Evolutionary conservation across 108 stramenopile genomes (phyloP), one percentile per base, ranked within the genome.

Genomic region (Cyclotella kingstonii): DNA sequence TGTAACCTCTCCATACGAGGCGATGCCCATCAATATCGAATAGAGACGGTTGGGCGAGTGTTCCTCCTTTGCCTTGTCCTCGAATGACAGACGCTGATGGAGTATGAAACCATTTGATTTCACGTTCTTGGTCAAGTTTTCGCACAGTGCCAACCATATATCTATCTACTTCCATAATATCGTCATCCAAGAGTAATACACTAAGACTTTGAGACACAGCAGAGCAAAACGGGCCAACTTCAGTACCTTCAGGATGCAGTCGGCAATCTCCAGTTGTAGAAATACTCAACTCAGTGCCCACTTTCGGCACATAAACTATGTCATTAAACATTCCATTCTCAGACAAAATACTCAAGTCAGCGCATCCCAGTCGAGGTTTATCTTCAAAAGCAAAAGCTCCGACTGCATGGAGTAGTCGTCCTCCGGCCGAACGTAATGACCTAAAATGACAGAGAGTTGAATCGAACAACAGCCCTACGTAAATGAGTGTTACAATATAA

Each of bases 311-410:
- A 47, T 73, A 57, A 0, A 73, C 63, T n/a, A 73, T 57, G 42
- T 73, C 72, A 31, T 73, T 73, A 29, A 73, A 73, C 72, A 73
- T 73, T 22, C 58, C 63, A 60, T 73, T 73, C 34, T 73, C 72
- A 1, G 63, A 65, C 18, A 73, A 26, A 25, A 73, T 65, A 18
- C 63, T 65, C 57, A 73, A 43, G 51, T 73, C 72, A 17, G 72
- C 49, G 38, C 72, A 64, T n/a, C 63, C 63, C 40, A 73, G 30
- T 25, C 63, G 57, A 41, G 72, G 72, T 44, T 73, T 73, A 28
- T 60, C 58, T 35, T 73, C 72, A 29, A 73, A 73, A 7, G 43
- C 72, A 60, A 73, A 73, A 12, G 65, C 65, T 39, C 72, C 72
- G 10, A 73, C 41, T 4, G 63, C 62, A 39, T 73, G 72, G 14